These are phyloP conservation scores for Aspergillus fischeri DNA, from an alignment of 2,329 filamentous ascomycete genomes.

Conservation along the genomic window DNA sequence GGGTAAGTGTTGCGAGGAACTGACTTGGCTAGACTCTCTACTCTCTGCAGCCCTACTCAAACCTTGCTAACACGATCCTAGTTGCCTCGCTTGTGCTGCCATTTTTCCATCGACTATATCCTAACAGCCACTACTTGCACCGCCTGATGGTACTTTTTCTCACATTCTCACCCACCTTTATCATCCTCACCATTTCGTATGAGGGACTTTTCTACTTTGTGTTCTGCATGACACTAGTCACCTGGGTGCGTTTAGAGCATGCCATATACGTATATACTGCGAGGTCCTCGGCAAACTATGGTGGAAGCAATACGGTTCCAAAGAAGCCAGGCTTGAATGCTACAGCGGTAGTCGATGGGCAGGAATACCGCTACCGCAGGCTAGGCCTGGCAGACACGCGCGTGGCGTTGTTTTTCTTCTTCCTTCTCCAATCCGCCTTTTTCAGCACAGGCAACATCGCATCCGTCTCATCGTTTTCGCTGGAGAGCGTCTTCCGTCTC, in stretches of 20 bases:
- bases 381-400: slow-evolving; percentile 79
- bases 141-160: slow-evolving; percentile 85
- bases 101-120: slow-evolving; percentile 72
- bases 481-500: slow-evolving; percentile 83
- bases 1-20: slow-evolving; percentile 45
- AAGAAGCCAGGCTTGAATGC: slow-evolving; percentile 27
- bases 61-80: slow-evolving; percentile 29
- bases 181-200: slow-evolving; percentile 95
- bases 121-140: slow-evolving; percentile 85
- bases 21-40: not conserved
- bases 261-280: slow-evolving; percentile 54
- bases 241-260: slow-evolving; percentile 91
- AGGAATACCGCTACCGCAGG: slow-evolving; percentile 53
- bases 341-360: slow-evolving; percentile 28
- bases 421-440: slow-evolving; percentile 89
- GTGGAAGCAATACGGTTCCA: slow-evolving; percentile 18
- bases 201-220: slow-evolving; percentile 94
- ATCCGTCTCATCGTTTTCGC: slow-evolving; percentile 85
- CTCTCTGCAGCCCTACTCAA: not conserved
- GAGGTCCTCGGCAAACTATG: slow-evolving; percentile 13
- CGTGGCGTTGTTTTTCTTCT: slow-evolving; percentile 90
- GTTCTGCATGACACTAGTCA: slow-evolving; percentile 75
- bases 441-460: slow-evolving; percentile 97
- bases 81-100: slow-evolving; percentile 74
- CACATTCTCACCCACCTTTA: slow-evolving; percentile 86